phyloP scores from a whole-genome alignment of 371 early-diverging fungal genomes.

The Mortierella sp. region DNA sequence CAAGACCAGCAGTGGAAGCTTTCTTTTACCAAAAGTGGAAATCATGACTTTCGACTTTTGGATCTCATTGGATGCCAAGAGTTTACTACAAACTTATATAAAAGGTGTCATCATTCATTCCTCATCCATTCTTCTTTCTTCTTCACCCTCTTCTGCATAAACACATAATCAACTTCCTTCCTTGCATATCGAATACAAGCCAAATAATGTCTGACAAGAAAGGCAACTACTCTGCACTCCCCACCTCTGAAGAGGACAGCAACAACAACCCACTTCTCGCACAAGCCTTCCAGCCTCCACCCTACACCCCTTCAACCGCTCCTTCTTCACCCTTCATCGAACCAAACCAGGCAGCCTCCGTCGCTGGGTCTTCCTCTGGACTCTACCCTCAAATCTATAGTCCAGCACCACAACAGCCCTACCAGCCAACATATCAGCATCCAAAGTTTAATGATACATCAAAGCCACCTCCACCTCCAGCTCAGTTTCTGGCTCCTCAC shows the following conservation, averaged over 20 bases:
- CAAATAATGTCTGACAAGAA: constrained; percentile 51
- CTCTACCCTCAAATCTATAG: constrained; percentile 28
- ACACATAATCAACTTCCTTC: neutral
- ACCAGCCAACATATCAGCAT: constrained; percentile 36
- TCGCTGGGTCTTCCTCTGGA: constrained; percentile 14
- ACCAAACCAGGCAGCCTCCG: constrained; percentile 24
- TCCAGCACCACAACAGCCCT: constrained; percentile 11
- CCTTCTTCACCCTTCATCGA: constrained; percentile 39
- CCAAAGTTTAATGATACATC: constrained; percentile 25
- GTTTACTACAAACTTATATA: neutral
- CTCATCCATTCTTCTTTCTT: neutral
- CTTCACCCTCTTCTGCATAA: neutral
- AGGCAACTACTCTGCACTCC: constrained; percentile 36
- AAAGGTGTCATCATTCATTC: neutral
- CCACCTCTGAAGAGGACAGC: constrained; percentile 13
- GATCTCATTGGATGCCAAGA: neutral
- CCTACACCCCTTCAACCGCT: constrained; percentile 52
- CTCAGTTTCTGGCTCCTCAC: constrained; percentile 4
- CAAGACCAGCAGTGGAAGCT: too few species aligned
- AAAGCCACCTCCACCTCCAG: constrained; percentile 31
- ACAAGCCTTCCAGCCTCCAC: constrained; percentile 42
- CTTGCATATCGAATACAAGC: too few species aligned
- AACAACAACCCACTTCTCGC: constrained; percentile 17
- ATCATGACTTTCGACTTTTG: neutral
- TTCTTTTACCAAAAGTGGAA: too few species aligned